These are phyloP conservation scores for Populus hybrid DNA, from an alignment of 441 rosid species.

Conservation along the genomic window DNA sequence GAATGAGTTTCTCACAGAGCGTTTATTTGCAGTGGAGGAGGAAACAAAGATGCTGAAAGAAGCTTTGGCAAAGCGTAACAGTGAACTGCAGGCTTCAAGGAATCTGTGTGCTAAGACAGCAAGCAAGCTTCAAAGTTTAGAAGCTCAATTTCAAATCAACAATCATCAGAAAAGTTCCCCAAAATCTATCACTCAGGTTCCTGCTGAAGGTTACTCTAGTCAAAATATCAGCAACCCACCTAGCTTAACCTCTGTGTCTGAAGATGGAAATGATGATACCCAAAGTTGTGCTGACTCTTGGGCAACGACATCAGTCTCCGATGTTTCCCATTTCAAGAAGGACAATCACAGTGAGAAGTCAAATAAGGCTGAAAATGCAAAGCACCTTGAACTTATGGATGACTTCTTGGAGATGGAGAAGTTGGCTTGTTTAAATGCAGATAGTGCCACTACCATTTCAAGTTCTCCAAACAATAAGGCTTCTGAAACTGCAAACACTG, in stretches of 20 bases:
- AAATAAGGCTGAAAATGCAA: conserved; percentile 48
- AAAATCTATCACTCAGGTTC: conserved; percentile 45
- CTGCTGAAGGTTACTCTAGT: conserved; percentile 53
- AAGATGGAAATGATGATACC: conserved; percentile 85
- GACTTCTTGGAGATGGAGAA: conserved; percentile 98
- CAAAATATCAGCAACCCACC: conserved; percentile 75
- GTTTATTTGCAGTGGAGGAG: too few relatives aligned
- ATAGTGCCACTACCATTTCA: conserved; percentile 32
- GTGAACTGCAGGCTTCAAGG: too few relatives aligned
- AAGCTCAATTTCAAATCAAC: conserved; percentile 47
- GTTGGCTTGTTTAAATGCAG: conserved; percentile 58
- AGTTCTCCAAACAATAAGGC: conserved; percentile 38
- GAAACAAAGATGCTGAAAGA: conserved; percentile 48
- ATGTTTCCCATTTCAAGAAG: conserved; percentile 55
- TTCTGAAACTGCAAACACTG: conserved; percentile 34
- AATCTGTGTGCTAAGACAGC: conserved; percentile 79
- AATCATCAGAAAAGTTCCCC: conserved; percentile 55
- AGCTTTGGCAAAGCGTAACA: too few relatives aligned
- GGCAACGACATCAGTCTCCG: conserved; percentile 56
- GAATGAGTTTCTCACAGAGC: conserved; percentile 55
- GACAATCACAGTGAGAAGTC: conserved; percentile 45
- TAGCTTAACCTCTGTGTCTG: conserved; percentile 82
- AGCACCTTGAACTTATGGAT: conserved; percentile 83
- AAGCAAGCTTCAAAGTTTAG: conserved; percentile 72
- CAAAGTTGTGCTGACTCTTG: conserved; percentile 79